These are phyloP conservation scores for Lepidium campestre DNA, from an alignment of 441 rosid species.

Conservation along the genomic window DNA sequence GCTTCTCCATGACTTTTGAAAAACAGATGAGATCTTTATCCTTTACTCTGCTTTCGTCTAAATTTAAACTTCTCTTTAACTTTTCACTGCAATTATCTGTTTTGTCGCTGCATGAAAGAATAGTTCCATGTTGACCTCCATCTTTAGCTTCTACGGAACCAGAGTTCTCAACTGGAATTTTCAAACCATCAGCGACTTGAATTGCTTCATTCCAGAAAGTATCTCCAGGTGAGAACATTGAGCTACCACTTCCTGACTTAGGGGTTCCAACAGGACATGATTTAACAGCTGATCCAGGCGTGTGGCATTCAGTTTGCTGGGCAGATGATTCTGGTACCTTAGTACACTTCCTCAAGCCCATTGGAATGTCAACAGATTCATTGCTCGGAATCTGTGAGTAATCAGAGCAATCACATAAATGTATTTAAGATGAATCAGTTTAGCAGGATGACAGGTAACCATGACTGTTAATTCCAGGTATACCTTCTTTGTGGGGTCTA, in stretches of 20 bases:
- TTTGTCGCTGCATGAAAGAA: slow-evolving; percentile 24
- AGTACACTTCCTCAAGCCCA: slow-evolving; percentile 64
- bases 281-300: slow-evolving; percentile 64
- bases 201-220: slow-evolving; percentile 97
- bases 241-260: slow-evolving; percentile 77
- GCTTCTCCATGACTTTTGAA: slow-evolving; percentile 36
- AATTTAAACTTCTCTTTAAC: slow-evolving; percentile 33
- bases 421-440: slow-evolving; percentile 6
- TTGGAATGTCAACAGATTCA: slow-evolving; percentile 33
- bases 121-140: slow-evolving; percentile 19
- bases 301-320: slow-evolving; percentile 37
- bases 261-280: slow-evolving; percentile 49
- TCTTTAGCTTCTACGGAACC: slow-evolving; percentile 26
- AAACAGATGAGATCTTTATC: slow-evolving; percentile 31
- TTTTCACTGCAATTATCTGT: slow-evolving; percentile 31
- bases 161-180: slow-evolving; percentile 33
- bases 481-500: slow-evolving; percentile 40
- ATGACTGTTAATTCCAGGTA: slow-evolving; percentile 5
- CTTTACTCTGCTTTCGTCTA: slow-evolving; percentile 40
- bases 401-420: not conserved
- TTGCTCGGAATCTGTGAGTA: slow-evolving; percentile 25
- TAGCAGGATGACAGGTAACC: slow-evolving; percentile 9
- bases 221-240: slow-evolving; percentile 88
- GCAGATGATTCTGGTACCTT: slow-evolving; percentile 35
- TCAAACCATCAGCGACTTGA: slow-evolving; percentile 82